A percentile compares a stretch with the other conserved stretches of the same genome.
Conservation (phyloP, 164 flowering plant species). For the Piper longum region DNA sequence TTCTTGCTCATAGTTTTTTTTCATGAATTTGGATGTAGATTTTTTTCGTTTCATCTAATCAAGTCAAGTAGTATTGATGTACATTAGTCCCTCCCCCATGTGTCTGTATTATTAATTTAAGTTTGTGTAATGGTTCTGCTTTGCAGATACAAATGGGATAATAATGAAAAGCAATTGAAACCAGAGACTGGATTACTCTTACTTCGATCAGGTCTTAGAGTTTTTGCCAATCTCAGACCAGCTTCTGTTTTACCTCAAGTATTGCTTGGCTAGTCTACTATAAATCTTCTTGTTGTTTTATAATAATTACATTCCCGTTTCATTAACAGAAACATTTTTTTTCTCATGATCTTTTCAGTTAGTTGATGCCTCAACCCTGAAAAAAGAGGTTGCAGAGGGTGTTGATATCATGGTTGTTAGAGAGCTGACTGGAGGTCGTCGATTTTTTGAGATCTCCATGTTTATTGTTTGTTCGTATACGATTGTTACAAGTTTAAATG, state of each 20-base stretch:
- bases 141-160: constrained; percentile 92
- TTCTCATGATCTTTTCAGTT: constrained; percentile 33
- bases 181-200: constrained; percentile 99
- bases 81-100: too few relatives aligned
- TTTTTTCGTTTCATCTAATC: background rate
- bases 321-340: background rate
- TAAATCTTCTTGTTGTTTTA: background rate
- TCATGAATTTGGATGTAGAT: background rate
- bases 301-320: background rate
- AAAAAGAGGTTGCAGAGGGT: constrained; percentile 92
- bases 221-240: constrained; percentile 94
- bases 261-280: background rate
- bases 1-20: background rate
- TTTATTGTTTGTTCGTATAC: background rate
- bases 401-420: constrained; percentile 97
- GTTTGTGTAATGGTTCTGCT: background rate
- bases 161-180: constrained; percentile 68
- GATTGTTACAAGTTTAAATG: background rate
- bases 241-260: constrained; percentile 93
- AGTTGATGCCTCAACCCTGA: constrained; percentile 87
- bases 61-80: too few relatives aligned
- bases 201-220: constrained; percentile 76
- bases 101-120: too few relatives aligned
- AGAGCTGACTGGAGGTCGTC: constrained; percentile 99
- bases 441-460: constrained; percentile 3